A percentile compares a stretch with the other conserved stretches of the same genome.
phyloP scores from a whole-genome alignment of 2,329 filamentous ascomycete genomes.

The Claviceps capensis region DNA sequence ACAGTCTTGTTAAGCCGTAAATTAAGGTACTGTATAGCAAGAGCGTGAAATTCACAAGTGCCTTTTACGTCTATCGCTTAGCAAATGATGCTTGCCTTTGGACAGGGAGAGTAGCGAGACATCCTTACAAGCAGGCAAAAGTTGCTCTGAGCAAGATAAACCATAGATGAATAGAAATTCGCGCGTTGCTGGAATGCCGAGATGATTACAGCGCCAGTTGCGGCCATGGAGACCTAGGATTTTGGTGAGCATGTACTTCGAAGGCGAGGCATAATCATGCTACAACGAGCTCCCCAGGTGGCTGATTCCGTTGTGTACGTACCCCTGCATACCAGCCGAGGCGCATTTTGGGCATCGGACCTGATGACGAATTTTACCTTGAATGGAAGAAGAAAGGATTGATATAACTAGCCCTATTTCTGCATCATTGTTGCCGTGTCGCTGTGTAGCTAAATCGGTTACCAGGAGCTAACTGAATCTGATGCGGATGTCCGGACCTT shows the following conservation, averaged over 20 bases:
- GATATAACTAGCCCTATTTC: background rate
- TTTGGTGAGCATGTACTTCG: slow-evolving; percentile 9
- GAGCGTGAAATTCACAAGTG: slow-evolving; percentile 81
- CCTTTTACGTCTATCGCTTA: slow-evolving; percentile 34
- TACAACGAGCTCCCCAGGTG: background rate
- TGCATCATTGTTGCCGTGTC: background rate
- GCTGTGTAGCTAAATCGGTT: slow-evolving; percentile 1
- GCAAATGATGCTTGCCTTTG: background rate
- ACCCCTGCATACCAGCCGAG: slow-evolving; percentile 48
- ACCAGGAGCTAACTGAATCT: background rate
- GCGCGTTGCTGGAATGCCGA: slow-evolving; percentile 89
- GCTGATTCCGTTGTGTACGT: slow-evolving; percentile 19
- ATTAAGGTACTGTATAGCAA: slow-evolving; percentile 68
- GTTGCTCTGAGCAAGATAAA: slow-evolving; percentile 93
- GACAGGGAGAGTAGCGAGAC: background rate
- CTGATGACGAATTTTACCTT: background rate
- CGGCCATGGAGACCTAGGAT: slow-evolving; percentile 59
- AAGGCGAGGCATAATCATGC: slow-evolving; percentile 2
- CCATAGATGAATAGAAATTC: slow-evolving; percentile 97
- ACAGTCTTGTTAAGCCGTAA: slow-evolving; percentile 76
- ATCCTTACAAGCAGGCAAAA: slow-evolving; percentile 71
- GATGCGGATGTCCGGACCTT: background rate
- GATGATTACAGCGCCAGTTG: slow-evolving; percentile 71
- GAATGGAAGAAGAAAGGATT: background rate
- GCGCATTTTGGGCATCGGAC: slow-evolving; percentile 35